Percentiles rank a stretch among this genome's conserved stretches.
These are phyloP conservation scores for Cytidiella melzeri DNA, from an alignment of 768 basidiomycete genomes.

Conservation along the genomic window DNA sequence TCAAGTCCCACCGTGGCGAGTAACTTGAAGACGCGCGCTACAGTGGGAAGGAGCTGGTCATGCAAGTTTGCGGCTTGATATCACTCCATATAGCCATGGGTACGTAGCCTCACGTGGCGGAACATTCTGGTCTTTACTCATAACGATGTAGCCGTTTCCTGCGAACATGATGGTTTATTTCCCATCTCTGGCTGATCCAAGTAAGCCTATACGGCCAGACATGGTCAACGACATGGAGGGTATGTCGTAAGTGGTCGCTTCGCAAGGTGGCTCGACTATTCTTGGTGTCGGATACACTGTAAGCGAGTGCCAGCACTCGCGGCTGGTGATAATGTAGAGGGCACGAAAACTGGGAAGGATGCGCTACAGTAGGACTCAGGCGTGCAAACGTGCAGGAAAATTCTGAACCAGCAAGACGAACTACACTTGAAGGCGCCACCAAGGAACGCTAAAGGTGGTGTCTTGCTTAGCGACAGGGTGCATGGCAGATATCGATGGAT, in stretches of 20 bases:
- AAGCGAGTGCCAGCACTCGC: conserved; percentile 63
- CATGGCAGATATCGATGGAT: conserved; percentile 44
- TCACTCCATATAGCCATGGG: conserved; percentile 87
- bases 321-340: conserved; percentile 48
- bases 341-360: conserved; percentile 14
- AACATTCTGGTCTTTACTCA: neutral
- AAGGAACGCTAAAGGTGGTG: conserved; percentile 74
- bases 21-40: conserved; percentile 90
- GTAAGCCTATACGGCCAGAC: conserved; percentile 72
- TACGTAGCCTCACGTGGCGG: conserved; percentile 25
- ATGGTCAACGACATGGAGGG: conserved; percentile 96
- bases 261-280: neutral
- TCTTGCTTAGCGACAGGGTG: conserved; percentile 78
- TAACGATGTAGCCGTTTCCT: conserved; percentile 70
- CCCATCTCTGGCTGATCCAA: conserved; percentile 70
- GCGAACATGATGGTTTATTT: conserved; percentile 89
- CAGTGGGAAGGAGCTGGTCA: conserved; percentile 92
- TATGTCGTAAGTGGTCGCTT: conserved; percentile 26
- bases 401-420: conserved; percentile 20
- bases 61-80: conserved; percentile 84
- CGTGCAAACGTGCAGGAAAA: neutral
- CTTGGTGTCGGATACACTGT: conserved; percentile 65
- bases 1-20: no score
- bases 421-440: conserved; percentile 73
- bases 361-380: conserved; percentile 18